Conservation (phyloP, 192 early-diverging fungal genomes). For the Lobosporangium transversale region DNA sequence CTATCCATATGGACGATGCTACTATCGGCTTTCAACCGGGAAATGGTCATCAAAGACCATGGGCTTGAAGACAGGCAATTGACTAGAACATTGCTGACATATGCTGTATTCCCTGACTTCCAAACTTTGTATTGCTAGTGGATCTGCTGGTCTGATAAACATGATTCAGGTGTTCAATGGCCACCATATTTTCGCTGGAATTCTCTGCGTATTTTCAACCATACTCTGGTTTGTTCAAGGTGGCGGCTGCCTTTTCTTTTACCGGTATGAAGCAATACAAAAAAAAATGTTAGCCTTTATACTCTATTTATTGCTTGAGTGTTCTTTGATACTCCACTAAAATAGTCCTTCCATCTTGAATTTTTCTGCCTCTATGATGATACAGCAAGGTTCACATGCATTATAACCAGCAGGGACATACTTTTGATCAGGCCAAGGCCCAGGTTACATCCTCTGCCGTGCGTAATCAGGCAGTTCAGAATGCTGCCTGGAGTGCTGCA, state of each 20-base stretch:
- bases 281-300: neutral
- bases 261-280: slow-evolving; percentile 29
- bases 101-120: no score
- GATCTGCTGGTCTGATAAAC: slow-evolving; percentile 84
- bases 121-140: slow-evolving; percentile 47
- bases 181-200: slow-evolving; percentile 71
- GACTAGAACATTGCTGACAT: no score
- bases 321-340: no score
- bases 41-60: no score
- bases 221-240: slow-evolving; percentile 61
- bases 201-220: slow-evolving; percentile 66
- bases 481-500: slow-evolving; percentile 59
- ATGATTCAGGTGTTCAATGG: slow-evolving; percentile 76
- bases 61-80: no score
- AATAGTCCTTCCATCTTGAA: no score
- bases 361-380: slow-evolving; percentile 40
- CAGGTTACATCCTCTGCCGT: slow-evolving; percentile 54
- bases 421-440: slow-evolving; percentile 75
- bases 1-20: no score
- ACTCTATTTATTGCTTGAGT: neutral
- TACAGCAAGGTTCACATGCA: slow-evolving; percentile 70
- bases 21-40: no score
- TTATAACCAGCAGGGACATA: slow-evolving; percentile 75
- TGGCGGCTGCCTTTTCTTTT: slow-evolving; percentile 32
- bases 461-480: slow-evolving; percentile 60